phyloP scores from a whole-genome alignment of 805 yeast species.

The Clavispora santaluciae region DNA sequence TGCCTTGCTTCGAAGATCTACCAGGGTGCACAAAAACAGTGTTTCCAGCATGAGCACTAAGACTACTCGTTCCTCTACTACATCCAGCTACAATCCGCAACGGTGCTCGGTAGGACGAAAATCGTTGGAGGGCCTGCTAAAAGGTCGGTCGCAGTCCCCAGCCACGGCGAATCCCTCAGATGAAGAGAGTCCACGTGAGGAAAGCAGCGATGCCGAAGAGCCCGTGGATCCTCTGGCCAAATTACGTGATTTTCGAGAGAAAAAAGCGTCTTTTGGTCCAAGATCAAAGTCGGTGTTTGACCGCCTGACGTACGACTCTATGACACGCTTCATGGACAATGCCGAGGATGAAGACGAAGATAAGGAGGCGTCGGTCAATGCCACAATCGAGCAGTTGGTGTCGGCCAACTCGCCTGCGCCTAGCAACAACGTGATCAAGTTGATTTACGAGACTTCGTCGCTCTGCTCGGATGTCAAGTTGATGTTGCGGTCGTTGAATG shows the following conservation, averaged over 20 bases:
- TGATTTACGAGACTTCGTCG: constrained; percentile 58
- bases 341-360: constrained; percentile 18
- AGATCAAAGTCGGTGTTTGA: constrained; percentile 36
- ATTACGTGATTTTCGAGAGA: constrained; percentile 23
- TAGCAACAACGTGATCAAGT: constrained; percentile 49
- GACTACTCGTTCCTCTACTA: background rate
- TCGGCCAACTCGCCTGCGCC: constrained; percentile 54
- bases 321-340: constrained; percentile 5
- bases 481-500: constrained; percentile 53
- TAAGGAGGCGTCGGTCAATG: constrained; percentile 10
- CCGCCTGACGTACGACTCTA: constrained; percentile 13
- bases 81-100: background rate
- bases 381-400: constrained; percentile 56
- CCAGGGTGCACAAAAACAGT: constrained; percentile 23
- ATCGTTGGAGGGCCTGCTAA: background rate
- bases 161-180: background rate
- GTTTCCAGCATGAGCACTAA: constrained; percentile 10
- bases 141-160: background rate
- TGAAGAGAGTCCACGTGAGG: background rate
- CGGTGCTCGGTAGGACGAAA: background rate
- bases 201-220: constrained; percentile 17
- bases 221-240: constrained; percentile 27
- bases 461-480: constrained; percentile 61
- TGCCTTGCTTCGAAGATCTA: constrained; percentile 45
- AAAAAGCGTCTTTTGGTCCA: constrained; percentile 21